These are phyloP conservation scores for Fagopyrum homotropicum DNA, from an alignment of 148 eudicot genomes.

Conservation along the genomic window DNA sequence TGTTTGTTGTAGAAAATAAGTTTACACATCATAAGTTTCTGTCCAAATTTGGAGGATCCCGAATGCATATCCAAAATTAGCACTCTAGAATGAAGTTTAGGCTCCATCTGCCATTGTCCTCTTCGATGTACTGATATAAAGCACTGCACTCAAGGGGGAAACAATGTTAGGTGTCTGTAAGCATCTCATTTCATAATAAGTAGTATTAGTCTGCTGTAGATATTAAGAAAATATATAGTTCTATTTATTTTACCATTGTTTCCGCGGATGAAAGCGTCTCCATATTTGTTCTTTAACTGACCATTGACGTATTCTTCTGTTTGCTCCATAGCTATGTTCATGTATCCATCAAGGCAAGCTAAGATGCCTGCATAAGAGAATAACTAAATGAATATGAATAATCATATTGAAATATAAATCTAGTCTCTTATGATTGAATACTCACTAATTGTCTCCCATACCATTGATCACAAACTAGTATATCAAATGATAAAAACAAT, in stretches of 20 bases:
- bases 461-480: neutral
- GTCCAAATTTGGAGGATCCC: neutral
- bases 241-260: constrained; percentile 59
- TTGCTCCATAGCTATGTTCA: constrained; percentile 99
- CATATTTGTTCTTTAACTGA: constrained; percentile 88
- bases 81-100: constrained; percentile 22
- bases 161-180: neutral
- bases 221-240: neutral
- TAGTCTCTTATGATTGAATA: neutral
- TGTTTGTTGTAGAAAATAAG: neutral
- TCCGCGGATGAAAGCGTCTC: constrained; percentile 95
- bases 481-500: neutral
- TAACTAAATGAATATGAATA: neutral
- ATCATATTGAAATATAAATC: neutral
- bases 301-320: constrained; percentile 98
- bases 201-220: neutral
- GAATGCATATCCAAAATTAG: neutral
- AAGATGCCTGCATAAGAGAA: constrained; percentile 54
- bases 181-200: neutral
- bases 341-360: constrained; percentile 96
- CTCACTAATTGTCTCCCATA: too few relatives aligned
- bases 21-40: neutral
- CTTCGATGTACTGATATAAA: constrained; percentile 91
- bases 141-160: constrained; percentile 46
- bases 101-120: constrained; percentile 77